These are phyloP conservation scores for Biscogniauxia sp. DNA, from an alignment of 2,329 filamentous ascomycete species.

Conservation along the genomic window DNA sequence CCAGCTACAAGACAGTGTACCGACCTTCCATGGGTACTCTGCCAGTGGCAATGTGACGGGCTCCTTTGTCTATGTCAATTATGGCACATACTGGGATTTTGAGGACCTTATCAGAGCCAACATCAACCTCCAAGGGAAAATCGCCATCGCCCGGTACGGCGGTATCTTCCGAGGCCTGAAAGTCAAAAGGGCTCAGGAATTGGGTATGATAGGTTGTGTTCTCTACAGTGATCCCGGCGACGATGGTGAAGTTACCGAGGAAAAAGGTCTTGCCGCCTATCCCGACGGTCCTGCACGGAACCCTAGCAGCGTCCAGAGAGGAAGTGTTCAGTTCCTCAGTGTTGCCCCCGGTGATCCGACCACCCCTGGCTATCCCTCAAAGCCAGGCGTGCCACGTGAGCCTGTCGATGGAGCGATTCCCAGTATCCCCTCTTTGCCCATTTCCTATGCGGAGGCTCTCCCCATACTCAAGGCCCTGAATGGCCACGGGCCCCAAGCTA, in stretches of 20 bases:
- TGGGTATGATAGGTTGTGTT: slow-evolving; percentile 82
- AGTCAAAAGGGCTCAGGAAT: slow-evolving; percentile 85
- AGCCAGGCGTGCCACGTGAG: slow-evolving; percentile 77
- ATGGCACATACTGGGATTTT: slow-evolving; percentile 82
- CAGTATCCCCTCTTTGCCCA: slow-evolving; percentile 84
- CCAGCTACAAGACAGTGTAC: slow-evolving; percentile 67
- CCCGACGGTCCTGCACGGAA: slow-evolving; percentile 84
- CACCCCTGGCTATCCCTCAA: slow-evolving; percentile 90
- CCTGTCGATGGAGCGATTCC: slow-evolving; percentile 70
- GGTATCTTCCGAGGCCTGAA: slow-evolving; percentile 86
- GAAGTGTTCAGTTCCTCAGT: slow-evolving; percentile 80
- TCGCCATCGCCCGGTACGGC: slow-evolving; percentile 84
- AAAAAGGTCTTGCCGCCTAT: slow-evolving; percentile 76
- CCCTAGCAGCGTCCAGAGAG: slow-evolving; percentile 85
- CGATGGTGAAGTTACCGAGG: slow-evolving; percentile 77
- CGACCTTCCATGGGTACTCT: slow-evolving; percentile 93
- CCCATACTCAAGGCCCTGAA: slow-evolving; percentile 89
- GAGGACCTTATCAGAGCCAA: slow-evolving; percentile 76
- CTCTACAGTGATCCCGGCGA: slow-evolving; percentile 89
- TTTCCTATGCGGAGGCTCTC: slow-evolving; percentile 83
- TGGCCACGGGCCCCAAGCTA: slow-evolving; percentile 76
- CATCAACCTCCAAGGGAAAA: slow-evolving; percentile 76
- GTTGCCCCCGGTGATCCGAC: slow-evolving; percentile 73
- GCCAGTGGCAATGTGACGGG: slow-evolving; percentile 89
- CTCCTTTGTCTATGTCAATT: slow-evolving; percentile 85